Conservation (phyloP, 1,284 basidiomycete species). For the Volvariella volvacea region DNA sequence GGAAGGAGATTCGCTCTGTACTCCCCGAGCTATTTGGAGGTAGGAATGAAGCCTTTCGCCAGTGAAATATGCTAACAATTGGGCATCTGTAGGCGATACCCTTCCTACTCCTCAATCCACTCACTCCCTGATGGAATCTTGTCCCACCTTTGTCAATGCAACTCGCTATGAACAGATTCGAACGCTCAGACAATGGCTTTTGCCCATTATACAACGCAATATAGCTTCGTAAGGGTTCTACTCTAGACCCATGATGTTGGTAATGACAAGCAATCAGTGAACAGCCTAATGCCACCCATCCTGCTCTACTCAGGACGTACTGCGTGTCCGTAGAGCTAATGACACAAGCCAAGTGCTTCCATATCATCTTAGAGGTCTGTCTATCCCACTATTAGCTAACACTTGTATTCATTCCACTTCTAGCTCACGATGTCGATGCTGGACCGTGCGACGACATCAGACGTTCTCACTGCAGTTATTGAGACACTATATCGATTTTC, state of each 20-base stretch:
- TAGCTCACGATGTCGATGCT: constrained; percentile 58
- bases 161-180: constrained; percentile 67
- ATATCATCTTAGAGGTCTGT: constrained; percentile 60
- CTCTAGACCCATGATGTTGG: no score
- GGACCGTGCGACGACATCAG: constrained; percentile 39
- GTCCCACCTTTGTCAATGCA: constrained; percentile 40
- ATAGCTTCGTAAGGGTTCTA: constrained; percentile 34
- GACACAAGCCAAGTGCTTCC: constrained; percentile 54
- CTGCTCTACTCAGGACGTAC: constrained; percentile 41
- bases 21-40: constrained; percentile 67
- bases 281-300: constrained; percentile 9
- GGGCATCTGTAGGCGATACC: constrained; percentile 25
- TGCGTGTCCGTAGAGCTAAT: constrained; percentile 54
- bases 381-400: background rate
- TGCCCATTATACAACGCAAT: constrained; percentile 54
- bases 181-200: constrained; percentile 60
- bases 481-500: constrained; percentile 61
- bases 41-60: constrained; percentile 16
- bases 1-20: constrained; percentile 56
- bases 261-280: background rate
- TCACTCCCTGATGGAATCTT: constrained; percentile 33
- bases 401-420: constrained; percentile 3
- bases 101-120: constrained; percentile 25
- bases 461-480: constrained; percentile 53
- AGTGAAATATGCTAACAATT: background rate